Base-by-base conservation (phyloP, 768 basidiomycete genomes). In the Mycena vitilis region DNA sequence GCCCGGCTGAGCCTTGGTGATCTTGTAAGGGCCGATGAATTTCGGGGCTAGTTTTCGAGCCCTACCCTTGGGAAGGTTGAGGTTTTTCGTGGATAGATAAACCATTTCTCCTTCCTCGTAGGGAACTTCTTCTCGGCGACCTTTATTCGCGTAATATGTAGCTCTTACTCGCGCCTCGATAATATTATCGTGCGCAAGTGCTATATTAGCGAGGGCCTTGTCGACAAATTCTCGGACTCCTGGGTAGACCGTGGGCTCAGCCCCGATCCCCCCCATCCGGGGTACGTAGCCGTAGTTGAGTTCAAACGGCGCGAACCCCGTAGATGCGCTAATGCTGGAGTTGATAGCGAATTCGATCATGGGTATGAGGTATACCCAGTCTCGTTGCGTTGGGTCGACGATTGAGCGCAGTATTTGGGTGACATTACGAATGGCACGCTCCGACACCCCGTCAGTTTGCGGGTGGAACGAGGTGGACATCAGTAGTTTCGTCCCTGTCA, bases 11-110 rank as follows among this genome's bases (percentile, higher is more conserved):
- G 70, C 72, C 13, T 70, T 44, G 0, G 72, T 0, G 0, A 84
- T 75, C 5, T 70, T 63, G 60, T 76, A 85, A 0, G 82, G 84
- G 5, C 84, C 81, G 15, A 84, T 74, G 60, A 69, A 84, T 47
- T 80, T 42, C 10, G 40, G 40, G 40, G 40, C 40, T 2, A 42
- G 40, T 16, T 42, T 42, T 2, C 40, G 40, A 9, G 40, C 40
- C 12, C 40, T 11, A 2, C 40, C 40, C 7, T 42, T 42, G 12
- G 40, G 40, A 9, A 42, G 40, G 10, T 42, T 42, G 16, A 42
- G 40, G 40, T 42, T 42, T 9, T 42, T 42, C 2, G 40, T 42
- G 2, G 40, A 42, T 42, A 42, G 7, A 8, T 42, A 42, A 11
- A 42, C 40, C 40, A 42, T 11, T 12, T 42, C 40, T 16, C 40